Evolutionary conservation across 1,284 basidiomycete genomes (phyloP), one percentile per base, ranked within the genome.

Genomic region (Farysia itapuensis): DNA sequence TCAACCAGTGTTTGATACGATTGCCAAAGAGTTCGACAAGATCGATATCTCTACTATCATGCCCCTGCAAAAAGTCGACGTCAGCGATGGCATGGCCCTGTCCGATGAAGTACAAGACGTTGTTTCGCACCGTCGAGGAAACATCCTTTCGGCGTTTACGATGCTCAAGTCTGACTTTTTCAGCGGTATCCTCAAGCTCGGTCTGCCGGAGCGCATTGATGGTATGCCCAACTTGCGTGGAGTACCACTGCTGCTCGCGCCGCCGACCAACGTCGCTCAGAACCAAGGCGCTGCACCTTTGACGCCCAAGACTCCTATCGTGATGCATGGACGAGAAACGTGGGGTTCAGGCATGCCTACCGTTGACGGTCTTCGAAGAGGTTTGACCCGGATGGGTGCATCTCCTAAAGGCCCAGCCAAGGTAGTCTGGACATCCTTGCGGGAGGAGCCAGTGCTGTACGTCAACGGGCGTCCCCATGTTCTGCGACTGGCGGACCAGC

Each of bases 141-240:
- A 82, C 47, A 89, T 98, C 51, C 79, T 98, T 1, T 94, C 90
- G 3, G 88, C 89, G 0, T 90, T 87, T 12, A 94, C 92, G 1
- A 96, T 98, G 70, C 81, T 98, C 72, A 99, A 99, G 80, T 93
- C 89, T 45, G 93, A 97, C 78, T 93, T 96, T 80, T 97, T 97
- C 82, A 61, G 61, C 22, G 74, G 74, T 9, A 70, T 76, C 37
- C 44, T 71, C 43, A 69, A 67, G 46, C 46, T 60, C 11, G 64
- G 67, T 16, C 41, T 71, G 37, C 68, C 65, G 21, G 57, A 69
- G 33, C 49, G 59, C 11, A 74, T 76, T 18, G 71, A 73, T 5
- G 74, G 74, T 1, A 74, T 74, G 56, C 74, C 74, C 4, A 76
- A 76, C 33, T 30, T 76, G 43, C 53, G 74, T 3, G 66, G 65